Conservation (phyloP, 108 stramenopile genomes). For the Nitzschia inconspicua region DNA sequence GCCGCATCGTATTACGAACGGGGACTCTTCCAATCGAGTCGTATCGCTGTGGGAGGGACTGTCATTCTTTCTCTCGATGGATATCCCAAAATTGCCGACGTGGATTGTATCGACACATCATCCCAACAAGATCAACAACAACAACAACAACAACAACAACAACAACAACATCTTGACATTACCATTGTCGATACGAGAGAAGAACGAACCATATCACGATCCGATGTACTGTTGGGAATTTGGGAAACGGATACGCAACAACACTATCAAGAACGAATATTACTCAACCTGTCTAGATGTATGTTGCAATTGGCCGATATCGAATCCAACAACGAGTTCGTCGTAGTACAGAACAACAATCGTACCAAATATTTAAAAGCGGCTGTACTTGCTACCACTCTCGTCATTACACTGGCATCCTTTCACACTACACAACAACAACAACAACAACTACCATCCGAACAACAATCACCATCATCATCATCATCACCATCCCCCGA, state of each 20-base stretch:
- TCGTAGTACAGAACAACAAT: slow-evolving; percentile 14
- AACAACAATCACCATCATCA: background rate
- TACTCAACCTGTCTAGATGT: slow-evolving; percentile 63
- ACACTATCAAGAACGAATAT: slow-evolving; percentile 47
- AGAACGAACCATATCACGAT: slow-evolving; percentile 32
- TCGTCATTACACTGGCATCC: slow-evolving; percentile 14
- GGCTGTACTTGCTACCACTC: slow-evolving; percentile 20
- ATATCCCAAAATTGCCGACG: slow-evolving; percentile 51
- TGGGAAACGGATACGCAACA: slow-evolving; percentile 6
- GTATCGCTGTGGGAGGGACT: slow-evolving; percentile 33
- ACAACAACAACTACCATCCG: background rate
- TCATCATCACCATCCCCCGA: too few relatives aligned
- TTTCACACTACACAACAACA: background rate
- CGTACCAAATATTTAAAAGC: slow-evolving; percentile 25
- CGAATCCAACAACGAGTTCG: too few relatives aligned
- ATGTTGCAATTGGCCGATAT: slow-evolving; percentile 53
- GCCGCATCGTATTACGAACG: slow-evolving; percentile 63
- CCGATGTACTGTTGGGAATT: slow-evolving; percentile 34
- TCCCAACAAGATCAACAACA: too few relatives aligned
- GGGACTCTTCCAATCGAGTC: slow-evolving; percentile 35
- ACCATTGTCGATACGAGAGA: slow-evolving; percentile 24
- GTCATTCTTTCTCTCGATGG: slow-evolving; percentile 40
- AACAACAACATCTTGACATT: slow-evolving; percentile 29
- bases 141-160: slow-evolving; percentile 15
- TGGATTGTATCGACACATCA: slow-evolving; percentile 63